A percentile compares a stretch with the other conserved stretches of the same genome.
These are phyloP conservation scores for Lentinula guzmanii DNA, from an alignment of 768 basidiomycete species.

Conservation along the genomic window DNA sequence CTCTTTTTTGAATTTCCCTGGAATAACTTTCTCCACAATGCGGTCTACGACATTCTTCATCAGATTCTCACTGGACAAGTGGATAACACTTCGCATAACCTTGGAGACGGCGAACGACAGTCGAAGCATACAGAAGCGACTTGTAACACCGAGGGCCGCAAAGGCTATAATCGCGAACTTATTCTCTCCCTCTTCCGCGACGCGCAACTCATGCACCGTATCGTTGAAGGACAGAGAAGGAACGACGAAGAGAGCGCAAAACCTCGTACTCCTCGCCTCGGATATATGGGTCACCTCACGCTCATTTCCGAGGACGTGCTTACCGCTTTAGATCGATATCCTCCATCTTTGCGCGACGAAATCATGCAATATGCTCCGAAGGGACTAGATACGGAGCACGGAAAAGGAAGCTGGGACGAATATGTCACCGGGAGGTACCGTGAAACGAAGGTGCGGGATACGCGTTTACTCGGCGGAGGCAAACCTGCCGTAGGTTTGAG, in stretches of 20 bases:
- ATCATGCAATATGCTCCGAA: conserved; percentile 68
- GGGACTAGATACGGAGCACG: conserved; percentile 27
- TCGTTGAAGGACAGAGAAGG: conserved; percentile 77
- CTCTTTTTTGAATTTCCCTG: conserved; percentile 94
- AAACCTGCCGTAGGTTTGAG: conserved; percentile 41
- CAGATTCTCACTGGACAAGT: conserved; percentile 89
- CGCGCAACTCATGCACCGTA: conserved; percentile 74
- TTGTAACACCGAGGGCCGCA: conserved; percentile 14
- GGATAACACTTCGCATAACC: conserved; percentile 25
- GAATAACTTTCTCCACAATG: conserved; percentile 97
- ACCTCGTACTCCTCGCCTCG: conserved; percentile 74
- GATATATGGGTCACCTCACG: conserved; percentile 96
- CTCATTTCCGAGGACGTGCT: conserved; percentile 95
- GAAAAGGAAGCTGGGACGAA: conserved; percentile 65
- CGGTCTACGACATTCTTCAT: conserved; percentile 93
- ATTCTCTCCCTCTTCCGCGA: conserved; percentile 84
- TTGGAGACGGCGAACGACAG: not conserved
- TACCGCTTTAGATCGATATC: conserved; percentile 82
- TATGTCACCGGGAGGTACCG: conserved; percentile 83
- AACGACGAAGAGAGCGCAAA: conserved; percentile 74
- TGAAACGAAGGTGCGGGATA: conserved; percentile 82
- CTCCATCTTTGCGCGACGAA: conserved; percentile 58
- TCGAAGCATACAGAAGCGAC: not conserved
- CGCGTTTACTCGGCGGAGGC: conserved; percentile 77
- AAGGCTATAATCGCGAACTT: conserved; percentile 76